Conservation (phyloP, 106 monocot species). For the Platanthera zijinensis region DNA sequence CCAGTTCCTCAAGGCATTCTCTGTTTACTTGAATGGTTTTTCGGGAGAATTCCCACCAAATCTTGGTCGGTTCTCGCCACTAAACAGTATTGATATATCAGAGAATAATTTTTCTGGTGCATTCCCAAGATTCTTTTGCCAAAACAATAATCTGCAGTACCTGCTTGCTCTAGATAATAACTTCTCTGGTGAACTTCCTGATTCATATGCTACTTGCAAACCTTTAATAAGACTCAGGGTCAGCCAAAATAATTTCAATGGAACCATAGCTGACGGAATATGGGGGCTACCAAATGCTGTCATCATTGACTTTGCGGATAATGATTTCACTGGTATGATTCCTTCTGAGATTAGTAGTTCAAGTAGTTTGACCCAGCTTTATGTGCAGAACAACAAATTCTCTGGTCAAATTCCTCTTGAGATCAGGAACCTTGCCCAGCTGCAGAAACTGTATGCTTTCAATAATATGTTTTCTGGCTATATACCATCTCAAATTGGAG, state of each 20-base stretch:
- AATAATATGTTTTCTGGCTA: conserved; percentile 58
- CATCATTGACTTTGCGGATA: conserved; percentile 64
- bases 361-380: conserved; percentile 38
- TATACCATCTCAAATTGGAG: conserved; percentile 47
- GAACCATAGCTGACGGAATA: conserved; percentile 41
- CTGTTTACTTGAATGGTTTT: conserved; percentile 64
- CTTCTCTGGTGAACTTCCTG: conserved; percentile 74
- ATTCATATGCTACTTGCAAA: conserved; percentile 53
- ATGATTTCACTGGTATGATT: conserved; percentile 48
- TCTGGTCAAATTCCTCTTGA: conserved; percentile 45
- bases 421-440: conserved; percentile 37
- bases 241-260: conserved; percentile 49
- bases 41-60: conserved; percentile 58
- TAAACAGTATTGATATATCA: conserved; percentile 73
- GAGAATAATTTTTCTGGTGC: conserved; percentile 67
- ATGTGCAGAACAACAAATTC: conserved; percentile 62
- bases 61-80: conserved; percentile 58
- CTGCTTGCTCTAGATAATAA: conserved; percentile 67
- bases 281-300: conserved; percentile 62
- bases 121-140: conserved; percentile 69
- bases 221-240: conserved; percentile 54
- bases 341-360: conserved; percentile 53
- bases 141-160: conserved; percentile 37
- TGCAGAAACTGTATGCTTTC: conserved; percentile 51
- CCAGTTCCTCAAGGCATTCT: conserved; percentile 33